Evolutionary conservation across 768 basidiomycete genomes (phyloP).

Genomic region (Porphyrellus cyaneotinctus): DNA sequence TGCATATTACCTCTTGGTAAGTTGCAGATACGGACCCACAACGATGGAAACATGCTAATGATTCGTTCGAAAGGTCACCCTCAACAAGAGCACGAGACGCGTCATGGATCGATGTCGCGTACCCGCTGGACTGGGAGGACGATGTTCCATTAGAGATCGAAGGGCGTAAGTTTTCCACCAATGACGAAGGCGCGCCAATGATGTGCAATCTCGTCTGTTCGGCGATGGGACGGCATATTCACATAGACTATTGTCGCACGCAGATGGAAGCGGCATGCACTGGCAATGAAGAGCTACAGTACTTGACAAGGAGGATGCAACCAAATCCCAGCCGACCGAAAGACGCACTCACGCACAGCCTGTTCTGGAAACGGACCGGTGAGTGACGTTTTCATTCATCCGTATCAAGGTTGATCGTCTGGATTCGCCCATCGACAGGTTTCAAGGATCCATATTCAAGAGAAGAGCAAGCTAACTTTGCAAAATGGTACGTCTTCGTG

Average conservation of each 20-base stretch:
- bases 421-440: slow-evolving; percentile 30
- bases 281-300: slow-evolving; percentile 41
- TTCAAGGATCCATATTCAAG: slow-evolving; percentile 63
- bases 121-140: slow-evolving; percentile 53
- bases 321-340: slow-evolving; percentile 48
- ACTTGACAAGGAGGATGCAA: slow-evolving; percentile 39
- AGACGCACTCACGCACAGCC: slow-evolving; percentile 49
- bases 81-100: slow-evolving; percentile 59
- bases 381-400: neutral
- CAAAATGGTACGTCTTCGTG: slow-evolving; percentile 42
- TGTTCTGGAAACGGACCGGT: slow-evolving; percentile 62
- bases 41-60: neutral
- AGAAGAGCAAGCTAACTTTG: slow-evolving; percentile 52
- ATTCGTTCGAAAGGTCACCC: slow-evolving; percentile 41
- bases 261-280: slow-evolving; percentile 34
- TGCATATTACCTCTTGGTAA: slow-evolving; percentile 54
- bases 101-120: slow-evolving; percentile 59
- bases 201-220: too few relatives aligned
- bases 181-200: too few relatives aligned
- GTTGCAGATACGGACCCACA: neutral
- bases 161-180: too few relatives aligned
- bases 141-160: slow-evolving; percentile 48
- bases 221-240: slow-evolving; percentile 52
- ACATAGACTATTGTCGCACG: slow-evolving; percentile 54
- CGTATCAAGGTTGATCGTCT: too few relatives aligned